Percentiles rank a stretch among this genome's conserved stretches.
These are phyloP conservation scores for Asterochloris erici DNA, from an alignment of 139 green algal genomes.

Conservation along the genomic window DNA sequence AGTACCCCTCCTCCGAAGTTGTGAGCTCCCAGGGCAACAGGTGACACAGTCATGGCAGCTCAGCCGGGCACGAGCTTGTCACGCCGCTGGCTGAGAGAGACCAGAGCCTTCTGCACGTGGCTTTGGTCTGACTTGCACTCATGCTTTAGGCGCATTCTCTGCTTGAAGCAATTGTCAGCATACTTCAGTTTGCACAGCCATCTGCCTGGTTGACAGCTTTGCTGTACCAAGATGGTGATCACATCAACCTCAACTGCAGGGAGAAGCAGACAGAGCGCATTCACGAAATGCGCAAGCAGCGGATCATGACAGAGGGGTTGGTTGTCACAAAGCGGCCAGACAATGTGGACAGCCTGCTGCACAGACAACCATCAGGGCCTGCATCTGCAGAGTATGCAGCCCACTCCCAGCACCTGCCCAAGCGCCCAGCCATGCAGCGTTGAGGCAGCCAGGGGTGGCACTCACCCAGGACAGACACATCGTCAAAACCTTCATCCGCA, in stretches of 20 bases:
- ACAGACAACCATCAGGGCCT: not conserved
- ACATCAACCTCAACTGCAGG: not conserved
- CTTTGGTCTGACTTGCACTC: not conserved
- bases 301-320: conserved; percentile 7
- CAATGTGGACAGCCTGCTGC: not conserved
- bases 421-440: not conserved
- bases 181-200: not conserved
- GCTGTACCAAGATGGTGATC: conserved; percentile 1
- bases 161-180: not conserved
- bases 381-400: not conserved
- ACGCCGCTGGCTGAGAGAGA: not conserved
- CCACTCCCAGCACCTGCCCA: not conserved
- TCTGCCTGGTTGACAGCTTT: conserved; percentile 5
- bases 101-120: not conserved
- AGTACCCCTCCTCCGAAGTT: no score
- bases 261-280: conserved; percentile 9
- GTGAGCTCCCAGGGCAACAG: no score
- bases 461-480: not conserved
- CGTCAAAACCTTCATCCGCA: not conserved
- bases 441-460: not conserved
- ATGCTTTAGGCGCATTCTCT: not conserved
- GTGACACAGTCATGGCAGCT: no score
- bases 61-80: not conserved
- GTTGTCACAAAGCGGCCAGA: no score
- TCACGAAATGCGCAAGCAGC: conserved; percentile 8